Conservation (phyloP, 78 protist species). For the Acrasis kona region DNA sequence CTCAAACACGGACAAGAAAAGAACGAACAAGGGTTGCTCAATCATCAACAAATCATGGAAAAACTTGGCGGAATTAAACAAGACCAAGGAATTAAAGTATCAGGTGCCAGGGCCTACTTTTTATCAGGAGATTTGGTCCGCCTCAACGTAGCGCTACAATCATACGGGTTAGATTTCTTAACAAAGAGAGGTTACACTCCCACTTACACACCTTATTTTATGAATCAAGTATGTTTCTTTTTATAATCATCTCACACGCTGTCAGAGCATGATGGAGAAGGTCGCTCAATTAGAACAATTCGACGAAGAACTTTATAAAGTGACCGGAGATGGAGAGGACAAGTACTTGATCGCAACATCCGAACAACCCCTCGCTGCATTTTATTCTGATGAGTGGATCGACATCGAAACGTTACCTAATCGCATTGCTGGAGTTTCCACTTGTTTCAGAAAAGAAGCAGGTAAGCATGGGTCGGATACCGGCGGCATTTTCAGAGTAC, state of each 20-base stretch:
- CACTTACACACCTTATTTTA: constrained; percentile 90
- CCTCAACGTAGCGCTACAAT: constrained; percentile 82
- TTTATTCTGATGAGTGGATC: constrained; percentile 69
- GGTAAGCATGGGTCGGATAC: constrained; percentile 93
- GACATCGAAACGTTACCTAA: constrained; percentile 41
- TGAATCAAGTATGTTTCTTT: constrained; percentile 74
- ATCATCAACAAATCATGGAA: constrained; percentile 60
- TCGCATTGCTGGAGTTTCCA: constrained; percentile 90
- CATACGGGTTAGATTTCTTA: constrained; percentile 66
- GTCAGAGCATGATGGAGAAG: constrained; percentile 84
- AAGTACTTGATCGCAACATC: constrained; percentile 98
- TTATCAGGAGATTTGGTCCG: constrained; percentile 75
- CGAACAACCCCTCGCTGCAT: constrained; percentile 98
- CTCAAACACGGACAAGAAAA: too few relatives aligned
- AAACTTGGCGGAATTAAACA: constrained; percentile 33
- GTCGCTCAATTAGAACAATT: constrained; percentile 96
- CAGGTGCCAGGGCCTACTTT: constrained; percentile 93
- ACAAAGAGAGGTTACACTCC: constrained; percentile 58
- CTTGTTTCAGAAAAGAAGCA: constrained; percentile 99
- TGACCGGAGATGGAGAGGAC: constrained; percentile 74
- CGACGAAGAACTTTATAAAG: constrained; percentile 98
- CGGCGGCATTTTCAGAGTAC: constrained; percentile 98
- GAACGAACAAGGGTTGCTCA: too few relatives aligned
- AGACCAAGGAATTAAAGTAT: constrained; percentile 32
- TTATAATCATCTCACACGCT: too few relatives aligned